These are phyloP conservation scores for Cladorrhinum sp. DNA, from an alignment of 2,329 filamentous ascomycete species.

Conservation along the genomic window DNA sequence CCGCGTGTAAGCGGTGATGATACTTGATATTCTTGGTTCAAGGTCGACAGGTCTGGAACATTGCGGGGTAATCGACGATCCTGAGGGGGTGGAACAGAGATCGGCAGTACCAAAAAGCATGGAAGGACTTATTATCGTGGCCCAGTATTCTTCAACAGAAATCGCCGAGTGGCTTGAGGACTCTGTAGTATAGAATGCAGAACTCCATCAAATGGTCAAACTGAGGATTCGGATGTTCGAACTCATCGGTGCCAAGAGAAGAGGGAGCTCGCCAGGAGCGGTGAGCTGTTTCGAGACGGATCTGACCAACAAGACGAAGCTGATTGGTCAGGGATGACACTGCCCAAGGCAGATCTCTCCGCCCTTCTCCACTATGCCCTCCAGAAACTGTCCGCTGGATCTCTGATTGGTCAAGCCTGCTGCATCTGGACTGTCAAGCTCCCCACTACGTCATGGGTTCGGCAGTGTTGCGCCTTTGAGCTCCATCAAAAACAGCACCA, in stretches of 20 bases:
- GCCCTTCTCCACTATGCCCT: not conserved
- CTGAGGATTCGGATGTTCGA: not conserved
- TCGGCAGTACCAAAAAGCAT: not conserved
- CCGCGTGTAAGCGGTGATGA: not conserved
- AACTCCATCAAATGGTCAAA: no score
- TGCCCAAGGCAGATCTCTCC: not conserved
- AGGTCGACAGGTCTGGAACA: not conserved
- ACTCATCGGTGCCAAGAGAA: not conserved
- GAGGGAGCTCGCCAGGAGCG: not conserved
- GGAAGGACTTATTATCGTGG: not conserved
- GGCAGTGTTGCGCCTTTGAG: not conserved
- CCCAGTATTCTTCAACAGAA: no score
- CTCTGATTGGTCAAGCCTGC: not conserved
- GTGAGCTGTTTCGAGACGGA: slow-evolving; percentile 2
- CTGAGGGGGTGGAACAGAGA: not conserved
- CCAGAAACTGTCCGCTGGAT: not conserved
- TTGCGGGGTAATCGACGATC: not conserved
- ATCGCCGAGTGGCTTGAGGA: not conserved
- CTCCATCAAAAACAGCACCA: slow-evolving; percentile 5
- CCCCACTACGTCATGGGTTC: slow-evolving; percentile 22
- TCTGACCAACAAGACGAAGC: slow-evolving; percentile 3
- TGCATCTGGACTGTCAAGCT: not conserved
- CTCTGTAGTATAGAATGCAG: no score
- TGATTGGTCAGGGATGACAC: slow-evolving; percentile 1
- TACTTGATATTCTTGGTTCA: not conserved